Evolutionary conservation across 306 rosid genomes (phyloP), one percentile per base, ranked within the genome.

Genomic region (Dalbergia cultrata): DNA sequence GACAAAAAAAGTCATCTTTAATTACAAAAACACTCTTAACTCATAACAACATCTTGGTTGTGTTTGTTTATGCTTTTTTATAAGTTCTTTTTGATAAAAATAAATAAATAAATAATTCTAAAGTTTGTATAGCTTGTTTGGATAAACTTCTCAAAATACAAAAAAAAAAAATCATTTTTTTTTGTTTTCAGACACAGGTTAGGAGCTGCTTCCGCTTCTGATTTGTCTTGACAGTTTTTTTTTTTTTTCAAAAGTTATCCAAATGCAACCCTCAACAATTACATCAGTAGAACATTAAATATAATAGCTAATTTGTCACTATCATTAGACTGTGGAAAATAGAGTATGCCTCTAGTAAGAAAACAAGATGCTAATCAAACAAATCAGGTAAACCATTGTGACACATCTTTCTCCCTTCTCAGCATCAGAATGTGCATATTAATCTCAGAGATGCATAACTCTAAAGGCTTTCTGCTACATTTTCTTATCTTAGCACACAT

Each of bases 271-370:
- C 4, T 12, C 53, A 57, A 60, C 72, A 18, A 81, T 21, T 66
- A 21, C 19, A 4, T 21, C 2, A 11, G 59, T 8, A 19, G 13
- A 72, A 59, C 33, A 77, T 21, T 37, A 67, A 43, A 54, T 13
- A 22, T 52, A 66, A 67, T 60, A 58, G 70, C 67, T 22, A 70
- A 71, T 16, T 67, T 66, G 33, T 60, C 57, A 34, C 10, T 68
- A 33, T 45, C 22, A 17, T 10, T 16, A 44, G 19, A 69, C 81
- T 34, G 26, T 16, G 54, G 76, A 70, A 68, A 66, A 41, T 11
- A 19, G 31, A 47, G 8, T 74, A 4, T 39, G 41, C 49, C 50
- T 3, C 39, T 10, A 53, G 33, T 18, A 50, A 58, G 22, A 57
- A 26, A 33, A 70, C 58, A 67, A 60, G 19, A 11, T n/a, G 60